A percentile compares a stretch with the other conserved stretches of the same genome.
Evolutionary conservation across 768 basidiomycete species (phyloP).

Genomic region (Daedaleopsis sinensis): DNA sequence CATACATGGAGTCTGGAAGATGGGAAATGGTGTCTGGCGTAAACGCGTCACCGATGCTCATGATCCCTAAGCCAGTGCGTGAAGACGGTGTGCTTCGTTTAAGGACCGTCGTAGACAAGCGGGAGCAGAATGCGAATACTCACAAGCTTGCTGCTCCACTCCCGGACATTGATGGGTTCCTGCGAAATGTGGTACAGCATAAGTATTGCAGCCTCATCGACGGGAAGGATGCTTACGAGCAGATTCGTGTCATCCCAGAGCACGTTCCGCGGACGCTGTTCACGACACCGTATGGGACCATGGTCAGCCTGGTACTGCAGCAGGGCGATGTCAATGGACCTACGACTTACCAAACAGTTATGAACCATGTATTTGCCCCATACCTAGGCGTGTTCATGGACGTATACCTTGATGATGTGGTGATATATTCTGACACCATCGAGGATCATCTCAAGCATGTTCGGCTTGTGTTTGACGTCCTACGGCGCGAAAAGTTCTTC

Average conservation of each 20-base stretch:
- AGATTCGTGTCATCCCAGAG: constrained; percentile 27
- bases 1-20: constrained; percentile 25
- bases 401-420: constrained; percentile 39
- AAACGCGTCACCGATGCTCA: constrained; percentile 24
- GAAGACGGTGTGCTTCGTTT: background rate
- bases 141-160: constrained; percentile 24
- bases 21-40: constrained; percentile 19
- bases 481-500: constrained; percentile 17
- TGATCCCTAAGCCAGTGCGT: constrained; percentile 11
- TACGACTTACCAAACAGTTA: constrained; percentile 45
- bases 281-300: constrained; percentile 32
- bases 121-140: constrained; percentile 28
- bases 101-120: constrained; percentile 6
- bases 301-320: constrained; percentile 33
- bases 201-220: constrained; percentile 26
- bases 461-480: constrained; percentile 13
- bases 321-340: constrained; percentile 35
- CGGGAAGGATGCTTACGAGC: constrained; percentile 32
- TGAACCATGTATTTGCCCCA: constrained; percentile 42
- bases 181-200: constrained; percentile 16
- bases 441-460: constrained; percentile 32
- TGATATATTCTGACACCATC: constrained; percentile 32
- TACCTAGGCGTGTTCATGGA: constrained; percentile 38
- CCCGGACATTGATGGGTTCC: constrained; percentile 26
- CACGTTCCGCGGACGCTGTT: constrained; percentile 27